Evolutionary conservation across 2,329 filamentous ascomycete genomes (phyloP).

Genomic region (Nectriaceae sp.): DNA sequence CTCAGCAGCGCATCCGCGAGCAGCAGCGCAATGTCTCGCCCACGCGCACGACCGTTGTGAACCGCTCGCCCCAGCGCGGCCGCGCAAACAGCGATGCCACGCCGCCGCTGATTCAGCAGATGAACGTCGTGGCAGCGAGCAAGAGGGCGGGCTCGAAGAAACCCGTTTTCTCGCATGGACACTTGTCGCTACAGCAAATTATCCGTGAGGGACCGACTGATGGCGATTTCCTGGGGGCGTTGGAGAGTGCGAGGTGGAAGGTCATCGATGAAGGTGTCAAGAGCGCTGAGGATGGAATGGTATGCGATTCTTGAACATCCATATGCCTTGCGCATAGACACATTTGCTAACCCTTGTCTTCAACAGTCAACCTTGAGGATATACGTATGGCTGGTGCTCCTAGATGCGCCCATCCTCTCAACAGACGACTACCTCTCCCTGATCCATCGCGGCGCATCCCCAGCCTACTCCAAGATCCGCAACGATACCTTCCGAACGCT

Average conservation of each 20-base stretch:
- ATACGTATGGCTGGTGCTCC: constrained; percentile 93
- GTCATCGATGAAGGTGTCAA: constrained; percentile 77
- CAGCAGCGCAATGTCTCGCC: constrained; percentile 40
- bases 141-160: constrained; percentile 44
- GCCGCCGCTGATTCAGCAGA: constrained; percentile 38
- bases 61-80: constrained; percentile 54
- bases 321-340: not conserved
- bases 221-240: constrained; percentile 65
- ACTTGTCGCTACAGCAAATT: constrained; percentile 69
- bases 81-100: constrained; percentile 75
- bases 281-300: constrained; percentile 80
- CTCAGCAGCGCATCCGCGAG: constrained; percentile 60
- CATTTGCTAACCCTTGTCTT: not conserved
- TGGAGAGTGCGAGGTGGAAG: constrained; percentile 72
- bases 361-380: constrained; percentile 84
- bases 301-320: constrained; percentile 36
- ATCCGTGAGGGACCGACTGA: constrained; percentile 78
- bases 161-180: constrained; percentile 52
- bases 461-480: constrained; percentile 94
- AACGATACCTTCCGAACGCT: constrained; percentile 98
- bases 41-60: constrained; percentile 24
- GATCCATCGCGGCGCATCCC: constrained; percentile 89
- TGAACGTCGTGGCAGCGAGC: constrained; percentile 37
- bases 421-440: constrained; percentile 89
- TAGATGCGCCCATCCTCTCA: constrained; percentile 80